Percentiles rank a stretch among this genome's conserved stretches.
Conservation (phyloP, 441 rosid species). For the Viola pubescens region DNA sequence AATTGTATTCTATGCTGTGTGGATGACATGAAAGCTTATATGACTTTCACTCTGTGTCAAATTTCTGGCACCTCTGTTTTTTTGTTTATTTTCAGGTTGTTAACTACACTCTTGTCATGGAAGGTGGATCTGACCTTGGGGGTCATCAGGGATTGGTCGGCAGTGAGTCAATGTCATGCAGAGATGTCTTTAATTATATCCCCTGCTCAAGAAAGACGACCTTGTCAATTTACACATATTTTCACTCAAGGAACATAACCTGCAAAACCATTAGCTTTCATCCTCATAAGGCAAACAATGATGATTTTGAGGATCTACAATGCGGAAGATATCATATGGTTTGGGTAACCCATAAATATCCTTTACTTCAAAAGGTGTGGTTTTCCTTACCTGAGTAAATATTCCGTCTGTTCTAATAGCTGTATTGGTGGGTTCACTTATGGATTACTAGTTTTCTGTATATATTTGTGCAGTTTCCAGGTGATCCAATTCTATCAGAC, state of each 20-base stretch:
- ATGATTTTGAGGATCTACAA: constrained; percentile 32
- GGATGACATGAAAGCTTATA: constrained; percentile 7
- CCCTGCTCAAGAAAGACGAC: constrained; percentile 29
- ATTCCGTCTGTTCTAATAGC: no score
- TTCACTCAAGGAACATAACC: constrained; percentile 30
- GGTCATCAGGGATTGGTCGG: constrained; percentile 26
- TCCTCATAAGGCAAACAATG: constrained; percentile 28
- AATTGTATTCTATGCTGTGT: constrained; percentile 17
- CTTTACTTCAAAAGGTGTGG: constrained; percentile 42
- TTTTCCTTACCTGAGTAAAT: background rate
- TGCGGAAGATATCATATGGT: constrained; percentile 58
- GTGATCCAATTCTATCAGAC: constrained; percentile 32
- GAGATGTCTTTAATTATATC: constrained; percentile 37
- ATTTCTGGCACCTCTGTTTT: constrained; percentile 1
- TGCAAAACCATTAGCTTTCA: constrained; percentile 34
- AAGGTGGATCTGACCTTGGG: constrained; percentile 44
- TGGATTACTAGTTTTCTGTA: constrained; percentile 3
- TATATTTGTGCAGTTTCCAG: constrained; percentile 36
- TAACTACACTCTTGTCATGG: constrained; percentile 48
- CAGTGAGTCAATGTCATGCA: constrained; percentile 36
- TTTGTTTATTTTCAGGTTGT: constrained; percentile 42
- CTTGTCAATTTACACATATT: constrained; percentile 32
- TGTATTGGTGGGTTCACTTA: background rate
- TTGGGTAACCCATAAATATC: constrained; percentile 59
- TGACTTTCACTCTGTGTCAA: constrained; percentile 5